Percentiles rank a stretch among this genome's conserved stretches.
Conservation (phyloP, 2,329 filamentous ascomycete species). For the Aureobasidium sp. region DNA sequence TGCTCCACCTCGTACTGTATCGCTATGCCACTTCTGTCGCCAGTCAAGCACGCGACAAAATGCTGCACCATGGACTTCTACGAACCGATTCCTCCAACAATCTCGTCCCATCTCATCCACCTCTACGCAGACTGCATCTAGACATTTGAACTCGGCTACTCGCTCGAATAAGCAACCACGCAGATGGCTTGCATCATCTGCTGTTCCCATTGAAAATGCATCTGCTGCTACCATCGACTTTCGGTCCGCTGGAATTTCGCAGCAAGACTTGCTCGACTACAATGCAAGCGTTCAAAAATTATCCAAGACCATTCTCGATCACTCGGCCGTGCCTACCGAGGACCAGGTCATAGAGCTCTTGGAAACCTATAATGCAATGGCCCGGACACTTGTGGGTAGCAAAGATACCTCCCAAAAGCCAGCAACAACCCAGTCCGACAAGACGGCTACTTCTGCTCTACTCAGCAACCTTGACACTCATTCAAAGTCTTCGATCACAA, state of each 20-base stretch:
- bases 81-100: neutral
- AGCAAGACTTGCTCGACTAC: constrained; percentile 18
- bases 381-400: constrained; percentile 39
- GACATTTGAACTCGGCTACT: neutral
- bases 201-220: neutral
- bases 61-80: neutral
- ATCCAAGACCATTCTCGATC: constrained; percentile 18
- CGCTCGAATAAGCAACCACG: neutral
- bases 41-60: neutral
- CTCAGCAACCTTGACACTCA: constrained; percentile 51
- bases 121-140: neutral
- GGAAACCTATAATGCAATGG: constrained; percentile 15
- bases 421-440: constrained; percentile 9
- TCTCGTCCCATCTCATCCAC: neutral
- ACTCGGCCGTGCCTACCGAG: constrained; percentile 18
- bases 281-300: constrained; percentile 19
- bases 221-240: neutral
- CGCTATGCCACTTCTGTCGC: neutral
- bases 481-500: constrained; percentile 35
- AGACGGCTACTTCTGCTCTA: constrained; percentile 61
- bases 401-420: constrained; percentile 14
- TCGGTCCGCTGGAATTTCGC: neutral
- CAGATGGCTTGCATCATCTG: constrained; percentile 8
- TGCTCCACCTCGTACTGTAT: neutral
- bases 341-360: constrained; percentile 22